These are phyloP conservation scores for Coemansia sp. DNA, from an alignment of 192 early-diverging fungal species.

Conservation along the genomic window DNA sequence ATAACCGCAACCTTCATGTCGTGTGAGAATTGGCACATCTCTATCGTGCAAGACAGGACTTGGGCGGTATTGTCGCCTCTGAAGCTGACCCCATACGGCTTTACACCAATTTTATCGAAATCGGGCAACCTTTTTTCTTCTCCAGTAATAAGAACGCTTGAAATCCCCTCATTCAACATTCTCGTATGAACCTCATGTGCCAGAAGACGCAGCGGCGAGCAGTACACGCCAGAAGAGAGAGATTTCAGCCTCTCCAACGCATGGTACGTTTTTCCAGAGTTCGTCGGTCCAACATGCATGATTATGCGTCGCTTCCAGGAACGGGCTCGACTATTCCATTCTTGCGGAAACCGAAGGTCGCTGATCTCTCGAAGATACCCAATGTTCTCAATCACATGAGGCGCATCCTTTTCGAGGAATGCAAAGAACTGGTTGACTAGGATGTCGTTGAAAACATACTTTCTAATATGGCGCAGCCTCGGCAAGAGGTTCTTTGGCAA, in stretches of 20 bases:
- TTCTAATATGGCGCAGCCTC: conserved; percentile 25
- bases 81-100: conserved; percentile 23
- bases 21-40: conserved; percentile 72
- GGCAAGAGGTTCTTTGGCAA: conserved; percentile 23
- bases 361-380: conserved; percentile 62
- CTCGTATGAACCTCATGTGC: conserved; percentile 91
- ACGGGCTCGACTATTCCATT: conserved; percentile 78
- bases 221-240: conserved; percentile 74
- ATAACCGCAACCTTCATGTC: conserved; percentile 83
- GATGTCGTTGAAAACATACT: conserved; percentile 19
- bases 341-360: conserved; percentile 78
- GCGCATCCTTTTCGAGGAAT: conserved; percentile 54
- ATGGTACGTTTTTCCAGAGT: conserved; percentile 94
- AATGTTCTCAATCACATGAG: conserved; percentile 49
- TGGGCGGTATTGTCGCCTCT: conserved; percentile 36
- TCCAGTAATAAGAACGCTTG: conserved; percentile 88
- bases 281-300: conserved; percentile 96
- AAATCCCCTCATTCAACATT: conserved; percentile 73
- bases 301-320: conserved; percentile 78
- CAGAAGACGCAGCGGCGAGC: conserved; percentile 87
- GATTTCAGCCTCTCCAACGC: conserved; percentile 74
- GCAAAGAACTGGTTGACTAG: conserved; percentile 49
- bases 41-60: conserved; percentile 80
- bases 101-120: conserved; percentile 26
- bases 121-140: conserved; percentile 76